Conservation (phyloP, 306 rosid species). For the Herpetospermum pedunculosum region DNA sequence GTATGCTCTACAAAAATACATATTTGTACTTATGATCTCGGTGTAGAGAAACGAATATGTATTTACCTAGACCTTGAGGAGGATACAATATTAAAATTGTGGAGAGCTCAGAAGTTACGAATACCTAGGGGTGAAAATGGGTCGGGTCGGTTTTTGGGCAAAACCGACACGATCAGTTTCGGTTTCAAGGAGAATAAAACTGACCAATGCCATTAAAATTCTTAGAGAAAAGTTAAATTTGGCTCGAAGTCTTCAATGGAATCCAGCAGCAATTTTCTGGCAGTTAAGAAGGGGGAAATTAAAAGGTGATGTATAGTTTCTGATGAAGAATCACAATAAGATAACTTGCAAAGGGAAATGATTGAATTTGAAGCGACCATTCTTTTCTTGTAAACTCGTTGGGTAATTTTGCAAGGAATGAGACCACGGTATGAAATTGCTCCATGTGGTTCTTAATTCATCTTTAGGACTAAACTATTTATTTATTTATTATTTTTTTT, state of each 20-base stretch:
- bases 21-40: not conserved
- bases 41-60: not conserved
- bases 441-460: not conserved
- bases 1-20: not conserved
- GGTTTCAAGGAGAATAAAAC: too few relatives aligned
- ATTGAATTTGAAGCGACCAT: not conserved
- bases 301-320: not conserved
- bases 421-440: not conserved
- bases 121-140: too few relatives aligned
- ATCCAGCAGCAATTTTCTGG: not conserved
- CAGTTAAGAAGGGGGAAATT: not conserved
- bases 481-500: too few relatives aligned
- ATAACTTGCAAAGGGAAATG: not conserved
- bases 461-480: too few relatives aligned
- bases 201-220: not conserved
- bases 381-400: not conserved
- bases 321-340: not conserved
- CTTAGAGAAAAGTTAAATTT: not conserved
- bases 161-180: too few relatives aligned
- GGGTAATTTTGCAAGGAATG: not conserved
- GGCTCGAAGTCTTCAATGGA: not conserved
- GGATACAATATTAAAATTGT: not conserved
- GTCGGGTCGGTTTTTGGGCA: too few relatives aligned
- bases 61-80: not conserved
- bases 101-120: not conserved